These are phyloP conservation scores for Gaultheria prostrata DNA, from an alignment of 148 eudicot species.

Conservation along the genomic window DNA sequence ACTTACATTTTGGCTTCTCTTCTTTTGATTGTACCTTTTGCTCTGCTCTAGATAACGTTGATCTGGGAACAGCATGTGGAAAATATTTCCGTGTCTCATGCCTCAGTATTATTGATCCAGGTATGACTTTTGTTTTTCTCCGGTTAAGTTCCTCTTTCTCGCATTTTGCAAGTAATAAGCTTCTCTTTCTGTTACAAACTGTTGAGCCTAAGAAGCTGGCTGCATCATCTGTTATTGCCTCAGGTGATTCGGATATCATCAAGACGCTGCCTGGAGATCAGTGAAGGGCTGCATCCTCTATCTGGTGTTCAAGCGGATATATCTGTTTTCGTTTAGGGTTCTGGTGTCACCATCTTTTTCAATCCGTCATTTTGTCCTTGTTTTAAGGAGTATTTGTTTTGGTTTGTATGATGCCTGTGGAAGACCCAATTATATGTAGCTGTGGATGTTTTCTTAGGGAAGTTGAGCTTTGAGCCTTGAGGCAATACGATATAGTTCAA, in stretches of 20 bases:
- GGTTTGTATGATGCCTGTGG: background rate
- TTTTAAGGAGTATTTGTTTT: background rate
- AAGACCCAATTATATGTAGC: background rate
- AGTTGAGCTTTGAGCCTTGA: background rate
- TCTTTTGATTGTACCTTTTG: background rate
- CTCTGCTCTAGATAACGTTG: slow-evolving; percentile 44
- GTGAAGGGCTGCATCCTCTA: slow-evolving; percentile 14
- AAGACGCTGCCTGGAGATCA: slow-evolving; percentile 53
- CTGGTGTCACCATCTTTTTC: background rate
- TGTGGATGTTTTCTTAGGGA: background rate
- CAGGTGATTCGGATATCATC: slow-evolving; percentile 71
- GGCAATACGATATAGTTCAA: background rate
- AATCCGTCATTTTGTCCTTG: background rate
- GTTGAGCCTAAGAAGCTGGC: background rate
- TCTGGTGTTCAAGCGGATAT: background rate
- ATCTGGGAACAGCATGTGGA: slow-evolving; percentile 59
- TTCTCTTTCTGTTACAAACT: background rate
- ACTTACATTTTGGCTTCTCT: background rate
- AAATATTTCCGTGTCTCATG: slow-evolving; percentile 62
- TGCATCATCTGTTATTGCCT: background rate
- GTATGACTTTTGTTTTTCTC: slow-evolving; percentile 15
- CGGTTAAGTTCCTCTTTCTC: background rate
- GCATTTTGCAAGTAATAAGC: background rate
- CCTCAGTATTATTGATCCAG: slow-evolving; percentile 59
- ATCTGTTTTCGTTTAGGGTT: background rate